A percentile compares a stretch with the other conserved stretches of the same genome.
Evolutionary conservation across 441 rosid species (phyloP).

Genomic region (Geranium incanum): DNA sequence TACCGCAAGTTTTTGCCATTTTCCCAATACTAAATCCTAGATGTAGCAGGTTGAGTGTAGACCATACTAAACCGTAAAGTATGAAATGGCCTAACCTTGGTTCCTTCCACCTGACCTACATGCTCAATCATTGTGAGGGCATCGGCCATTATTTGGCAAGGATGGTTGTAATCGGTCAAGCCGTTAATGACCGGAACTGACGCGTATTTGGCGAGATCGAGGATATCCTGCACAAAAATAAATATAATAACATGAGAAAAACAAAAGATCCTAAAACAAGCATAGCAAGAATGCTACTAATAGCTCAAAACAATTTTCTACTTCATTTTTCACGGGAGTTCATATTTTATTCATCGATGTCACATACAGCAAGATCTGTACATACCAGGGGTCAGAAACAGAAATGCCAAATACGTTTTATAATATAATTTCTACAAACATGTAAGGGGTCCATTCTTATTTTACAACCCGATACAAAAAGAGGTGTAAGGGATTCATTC

Average conservation of each 20-base stretch:
- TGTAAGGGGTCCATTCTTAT: not conserved
- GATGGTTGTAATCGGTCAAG: constrained; percentile 26
- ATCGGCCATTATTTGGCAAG: constrained; percentile 95
- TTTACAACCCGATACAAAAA: not conserved
- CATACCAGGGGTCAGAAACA: too few relatives aligned
- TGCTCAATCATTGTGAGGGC: constrained; percentile 94
- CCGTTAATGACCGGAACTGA: constrained; percentile 58
- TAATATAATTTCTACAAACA: not conserved
- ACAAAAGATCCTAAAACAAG: not conserved
- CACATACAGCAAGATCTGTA: not conserved
- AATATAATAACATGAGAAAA: not conserved
- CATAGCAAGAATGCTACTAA: not conserved
- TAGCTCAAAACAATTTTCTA: not conserved
- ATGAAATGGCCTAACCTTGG: constrained; percentile 48
- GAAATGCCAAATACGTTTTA: too few relatives aligned
- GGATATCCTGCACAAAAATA: constrained; percentile 19
- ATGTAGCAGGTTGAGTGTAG: not conserved
- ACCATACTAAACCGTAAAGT: not conserved
- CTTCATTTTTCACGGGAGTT: not conserved
- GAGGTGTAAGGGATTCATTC: not conserved
- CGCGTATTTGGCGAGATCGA: constrained; percentile 24
- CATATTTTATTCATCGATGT: not conserved
- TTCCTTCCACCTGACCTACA: constrained; percentile 70
- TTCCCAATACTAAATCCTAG: not conserved
- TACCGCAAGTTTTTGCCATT: too few relatives aligned